Evolutionary conservation across 768 basidiomycete species (phyloP).

Genomic region (Hirschioporus abietinus): DNA sequence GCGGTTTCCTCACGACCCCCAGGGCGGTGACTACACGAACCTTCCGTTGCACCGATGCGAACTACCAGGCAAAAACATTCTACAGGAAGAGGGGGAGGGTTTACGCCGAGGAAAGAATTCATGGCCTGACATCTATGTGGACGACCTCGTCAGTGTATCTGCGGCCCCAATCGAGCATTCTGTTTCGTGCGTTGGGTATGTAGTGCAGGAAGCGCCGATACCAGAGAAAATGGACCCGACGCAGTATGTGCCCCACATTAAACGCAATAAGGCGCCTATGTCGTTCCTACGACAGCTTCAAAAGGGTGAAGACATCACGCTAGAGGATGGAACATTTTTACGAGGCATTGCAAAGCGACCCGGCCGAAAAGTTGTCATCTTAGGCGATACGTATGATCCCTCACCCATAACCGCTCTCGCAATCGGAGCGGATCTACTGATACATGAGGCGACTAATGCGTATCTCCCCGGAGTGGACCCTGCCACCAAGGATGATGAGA

Average conservation of each 20-base stretch:
- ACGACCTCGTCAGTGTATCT: slow-evolving; percentile 53
- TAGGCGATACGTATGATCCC: slow-evolving; percentile 84
- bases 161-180: slow-evolving; percentile 79
- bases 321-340: slow-evolving; percentile 69
- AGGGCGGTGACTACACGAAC: slow-evolving; percentile 40
- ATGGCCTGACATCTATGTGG: slow-evolving; percentile 64
- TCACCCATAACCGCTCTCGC: slow-evolving; percentile 60
- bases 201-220: slow-evolving; percentile 62
- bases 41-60: slow-evolving; percentile 51
- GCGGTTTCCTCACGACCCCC: slow-evolving; percentile 55
- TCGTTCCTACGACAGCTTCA: slow-evolving; percentile 62
- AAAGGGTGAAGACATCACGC: slow-evolving; percentile 53
- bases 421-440: slow-evolving; percentile 59
- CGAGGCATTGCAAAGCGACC: slow-evolving; percentile 57
- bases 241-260: slow-evolving; percentile 61
- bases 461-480: slow-evolving; percentile 46
- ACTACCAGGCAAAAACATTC: slow-evolving; percentile 57
- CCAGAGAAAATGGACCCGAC: slow-evolving; percentile 73
- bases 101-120: slow-evolving; percentile 12
- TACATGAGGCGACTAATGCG: slow-evolving; percentile 91
- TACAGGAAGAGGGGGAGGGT: slow-evolving; percentile 40
- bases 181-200: slow-evolving; percentile 77
- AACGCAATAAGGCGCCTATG: slow-evolving; percentile 65
- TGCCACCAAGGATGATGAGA: slow-evolving; percentile 53
- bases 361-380: slow-evolving; percentile 73